These are phyloP conservation scores for Neotropicomus parvogracilis DNA, from an alignment of 1,284 basidiomycete species.

Conservation along the genomic window DNA sequence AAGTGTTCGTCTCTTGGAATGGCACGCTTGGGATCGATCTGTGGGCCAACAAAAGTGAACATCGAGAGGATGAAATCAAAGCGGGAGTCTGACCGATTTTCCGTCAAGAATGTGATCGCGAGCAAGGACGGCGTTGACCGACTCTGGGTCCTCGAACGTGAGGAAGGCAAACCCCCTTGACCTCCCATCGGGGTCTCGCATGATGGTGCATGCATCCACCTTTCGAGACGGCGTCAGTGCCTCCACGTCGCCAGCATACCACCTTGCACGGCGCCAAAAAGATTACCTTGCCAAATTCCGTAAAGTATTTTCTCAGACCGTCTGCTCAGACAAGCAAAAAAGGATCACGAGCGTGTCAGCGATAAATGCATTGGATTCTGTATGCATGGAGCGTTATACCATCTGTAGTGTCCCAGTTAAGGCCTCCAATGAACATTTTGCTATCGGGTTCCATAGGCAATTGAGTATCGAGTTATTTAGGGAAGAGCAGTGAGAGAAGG, in stretches of 20 bases:
- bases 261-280: conserved; percentile 5
- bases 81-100: conserved; percentile 63
- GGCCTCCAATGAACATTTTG: conserved; percentile 97
- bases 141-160: conserved; percentile 82
- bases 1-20: conserved; percentile 87
- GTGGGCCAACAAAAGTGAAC: conserved; percentile 11
- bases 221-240: conserved; percentile 30
- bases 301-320: conserved; percentile 68
- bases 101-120: conserved; percentile 87
- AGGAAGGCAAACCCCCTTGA: conserved; percentile 95
- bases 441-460: conserved; percentile 52
- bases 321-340: conserved; percentile 43
- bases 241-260: background rate
- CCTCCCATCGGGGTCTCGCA: conserved; percentile 88
- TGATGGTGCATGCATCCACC: conserved; percentile 91
- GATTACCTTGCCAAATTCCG: conserved; percentile 66
- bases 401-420: conserved; percentile 98
- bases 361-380: conserved; percentile 35
- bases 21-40: conserved; percentile 96
- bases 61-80: conserved; percentile 23
- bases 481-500: conserved; percentile 27
- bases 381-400: conserved; percentile 56
- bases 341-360: conserved; percentile 36
- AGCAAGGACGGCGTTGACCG: conserved; percentile 80
- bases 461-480: conserved; percentile 34